These are phyloP conservation scores for Wickerhamiella sergipiensis DNA, from an alignment of 805 yeast species.

Conservation along the genomic window DNA sequence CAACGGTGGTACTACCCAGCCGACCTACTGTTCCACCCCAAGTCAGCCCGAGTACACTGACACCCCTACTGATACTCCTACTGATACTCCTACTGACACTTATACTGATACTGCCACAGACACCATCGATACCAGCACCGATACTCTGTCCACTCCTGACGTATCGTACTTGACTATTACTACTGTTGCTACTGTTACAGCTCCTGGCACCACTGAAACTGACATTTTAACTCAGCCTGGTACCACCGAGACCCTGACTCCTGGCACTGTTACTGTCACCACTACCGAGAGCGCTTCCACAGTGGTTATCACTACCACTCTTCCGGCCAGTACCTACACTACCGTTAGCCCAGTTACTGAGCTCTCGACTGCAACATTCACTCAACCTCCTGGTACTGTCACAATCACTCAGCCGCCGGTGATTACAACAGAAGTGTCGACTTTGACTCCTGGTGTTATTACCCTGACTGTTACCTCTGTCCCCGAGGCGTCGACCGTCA, in stretches of 20 bases:
- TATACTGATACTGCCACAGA: background rate
- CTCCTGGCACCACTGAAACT: background rate
- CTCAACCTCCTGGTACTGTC: slow-evolving; percentile 2
- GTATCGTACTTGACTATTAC: background rate
- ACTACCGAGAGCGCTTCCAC: slow-evolving; percentile 3
- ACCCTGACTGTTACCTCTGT: background rate
- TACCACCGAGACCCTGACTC: slow-evolving; percentile 2
- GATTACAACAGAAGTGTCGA: background rate
- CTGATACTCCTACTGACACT: background rate
- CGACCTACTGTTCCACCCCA: background rate
- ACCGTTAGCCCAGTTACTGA: background rate
- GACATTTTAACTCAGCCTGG: slow-evolving; percentile 1
- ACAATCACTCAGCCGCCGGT: slow-evolving; percentile 2
- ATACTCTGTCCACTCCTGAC: slow-evolving; percentile 2
- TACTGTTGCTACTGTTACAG: background rate
- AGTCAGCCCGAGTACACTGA: background rate
- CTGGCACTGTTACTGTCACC: slow-evolving; percentile 5
- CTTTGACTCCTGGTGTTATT: background rate
- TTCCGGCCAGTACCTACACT: background rate
- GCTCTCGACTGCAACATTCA: background rate
- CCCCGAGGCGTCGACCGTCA: background rate
- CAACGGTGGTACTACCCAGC: background rate
- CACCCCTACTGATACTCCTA: background rate
- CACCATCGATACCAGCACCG: background rate
- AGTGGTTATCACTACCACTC: background rate